Conservation (phyloP, 2,329 filamentous ascomycete species). For the Fusarium cicatricum region DNA sequence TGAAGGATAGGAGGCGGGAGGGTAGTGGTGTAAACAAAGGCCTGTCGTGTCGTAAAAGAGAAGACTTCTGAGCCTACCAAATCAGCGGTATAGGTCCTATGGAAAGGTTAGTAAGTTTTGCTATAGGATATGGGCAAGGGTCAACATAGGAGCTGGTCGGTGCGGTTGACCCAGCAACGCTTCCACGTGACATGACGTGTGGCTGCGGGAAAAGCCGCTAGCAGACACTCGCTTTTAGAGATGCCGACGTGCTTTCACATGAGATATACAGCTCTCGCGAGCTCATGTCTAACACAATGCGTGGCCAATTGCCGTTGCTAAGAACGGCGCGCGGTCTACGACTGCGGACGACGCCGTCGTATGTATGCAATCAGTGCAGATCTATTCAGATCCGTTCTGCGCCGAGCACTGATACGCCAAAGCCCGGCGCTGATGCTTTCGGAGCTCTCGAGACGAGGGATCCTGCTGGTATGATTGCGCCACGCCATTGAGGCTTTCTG, state of each 20-base stretch:
- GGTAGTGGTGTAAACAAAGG: conserved; percentile 23
- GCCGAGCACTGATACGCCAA: conserved; percentile 64
- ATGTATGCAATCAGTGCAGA: conserved; percentile 65
- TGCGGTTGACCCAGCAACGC: conserved; percentile 40
- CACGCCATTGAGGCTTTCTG: conserved; percentile 1
- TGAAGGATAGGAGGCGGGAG: conserved; percentile 11
- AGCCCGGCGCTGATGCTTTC: conserved; percentile 63
- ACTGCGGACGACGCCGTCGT: conserved; percentile 44
- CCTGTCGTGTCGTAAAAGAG: conserved; percentile 21
- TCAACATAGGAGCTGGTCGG: neutral
- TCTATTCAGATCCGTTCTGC: conserved; percentile 69
- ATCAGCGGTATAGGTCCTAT: conserved; percentile 32
- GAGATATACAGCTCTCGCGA: conserved; percentile 28
- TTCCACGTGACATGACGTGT: conserved; percentile 40
- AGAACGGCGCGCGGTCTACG: conserved; percentile 47
- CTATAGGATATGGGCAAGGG: conserved; percentile 14
- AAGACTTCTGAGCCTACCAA: conserved; percentile 40
- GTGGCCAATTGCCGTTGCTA: conserved; percentile 52
- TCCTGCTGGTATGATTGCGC: conserved; percentile 55
- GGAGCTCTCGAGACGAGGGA: conserved; percentile 59
- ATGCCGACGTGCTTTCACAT: conserved; percentile 15
- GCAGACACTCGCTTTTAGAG: conserved; percentile 29
- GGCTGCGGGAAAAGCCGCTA: conserved; percentile 46
- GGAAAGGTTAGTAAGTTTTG: conserved; percentile 30
- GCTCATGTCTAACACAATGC: conserved; percentile 49